phyloP scores from a whole-genome alignment of 1,284 basidiomycete genomes.

The Dichomitus squalens region DNA sequence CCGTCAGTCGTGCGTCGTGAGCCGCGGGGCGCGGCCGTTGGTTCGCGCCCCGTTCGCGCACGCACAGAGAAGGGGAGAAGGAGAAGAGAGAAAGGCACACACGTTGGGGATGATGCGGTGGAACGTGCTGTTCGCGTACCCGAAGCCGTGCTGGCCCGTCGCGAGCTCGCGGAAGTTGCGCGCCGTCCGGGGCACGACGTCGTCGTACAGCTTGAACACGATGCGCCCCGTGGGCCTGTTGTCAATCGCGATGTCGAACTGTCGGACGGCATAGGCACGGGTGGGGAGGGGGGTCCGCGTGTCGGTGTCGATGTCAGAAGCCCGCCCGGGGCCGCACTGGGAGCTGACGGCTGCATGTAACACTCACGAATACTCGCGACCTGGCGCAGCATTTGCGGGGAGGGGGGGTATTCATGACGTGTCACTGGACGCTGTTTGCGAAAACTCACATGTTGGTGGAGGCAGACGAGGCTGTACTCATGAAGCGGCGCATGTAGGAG shows the following conservation, averaged over 20 bases:
- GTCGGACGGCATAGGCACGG: neutral
- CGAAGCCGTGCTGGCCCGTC: conserved; percentile 52
- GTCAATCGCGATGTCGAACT: conserved; percentile 86
- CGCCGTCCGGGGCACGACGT: conserved; percentile 72
- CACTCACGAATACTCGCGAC: conserved; percentile 54
- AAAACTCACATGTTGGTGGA: conserved; percentile 32
- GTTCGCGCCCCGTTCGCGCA: neutral
- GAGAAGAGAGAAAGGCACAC: conserved; percentile 13
- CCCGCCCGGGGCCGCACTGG: conserved; percentile 35
- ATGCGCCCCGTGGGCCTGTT: conserved; percentile 73
- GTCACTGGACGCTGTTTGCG: neutral
- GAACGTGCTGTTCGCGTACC: conserved; percentile 70
- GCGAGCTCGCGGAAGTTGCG: conserved; percentile 82
- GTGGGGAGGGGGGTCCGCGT: too few species aligned
- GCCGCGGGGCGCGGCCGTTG: too few species aligned
- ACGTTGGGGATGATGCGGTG: conserved; percentile 83
- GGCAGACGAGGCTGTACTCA: conserved; percentile 35
- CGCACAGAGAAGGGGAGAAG: neutral
- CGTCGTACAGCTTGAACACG: conserved; percentile 72
- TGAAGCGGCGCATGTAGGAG: conserved; percentile 38
- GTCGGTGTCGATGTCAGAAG: too few species aligned
- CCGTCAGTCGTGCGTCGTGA: too few species aligned
- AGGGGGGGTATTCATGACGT: neutral
- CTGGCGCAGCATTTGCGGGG: conserved; percentile 25
- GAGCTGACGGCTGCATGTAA: neutral